Evolutionary conservation across 352 stramenopile genomes (phyloP), one percentile per base, ranked within the genome.

Genomic region (Aphanomyces stellatus): DNA sequence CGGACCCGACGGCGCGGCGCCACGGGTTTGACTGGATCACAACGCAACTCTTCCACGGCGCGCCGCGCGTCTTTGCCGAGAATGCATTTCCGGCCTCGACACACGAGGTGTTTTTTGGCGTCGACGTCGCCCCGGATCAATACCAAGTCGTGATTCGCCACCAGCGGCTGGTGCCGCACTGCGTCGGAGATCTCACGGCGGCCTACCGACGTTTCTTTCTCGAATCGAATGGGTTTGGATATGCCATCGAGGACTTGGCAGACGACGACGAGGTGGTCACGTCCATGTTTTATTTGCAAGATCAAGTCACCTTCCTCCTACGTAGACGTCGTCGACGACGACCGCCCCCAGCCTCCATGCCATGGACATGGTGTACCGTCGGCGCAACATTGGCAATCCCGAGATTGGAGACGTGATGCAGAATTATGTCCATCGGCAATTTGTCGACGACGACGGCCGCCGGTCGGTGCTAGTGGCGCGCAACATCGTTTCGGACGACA

Each of bases 401-500:
- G 34, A 34, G 13, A 19, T 63, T 8, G 55, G 33, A 5, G 35
- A 63, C 55, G 27, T 63, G 19, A 25, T 51, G 55, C 55, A 63
- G 35, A 63, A 63, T 22, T 48, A 63, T 27, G 34, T 63, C 17
- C 55, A 51, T 43, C 55, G 55, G 22, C 55, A 63, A n/a, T 63
- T 63, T 4, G n/a, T 31, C 35, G 34, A 48, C 15, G 13, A 11
- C 3, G 5, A 8, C 11, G n/a, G n/a, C n/a, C n/a, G n/a, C n/a
- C 31, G 55, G 25, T 63, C 55, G 11, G 40, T 63, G 0, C 55
- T 51, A 13, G 55, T 63, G 5, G 55, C 55, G 5, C 55, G 55
- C 6, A 63, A 63, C 55, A 63, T 63, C 27, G 24, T 63, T 19
- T 63, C 55, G 3, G 55, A 63, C 33, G 55, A 63, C 33, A 48